Conservation (phyloP, 148 eudicot genomes). For the Spergularia bocconei region DNA sequence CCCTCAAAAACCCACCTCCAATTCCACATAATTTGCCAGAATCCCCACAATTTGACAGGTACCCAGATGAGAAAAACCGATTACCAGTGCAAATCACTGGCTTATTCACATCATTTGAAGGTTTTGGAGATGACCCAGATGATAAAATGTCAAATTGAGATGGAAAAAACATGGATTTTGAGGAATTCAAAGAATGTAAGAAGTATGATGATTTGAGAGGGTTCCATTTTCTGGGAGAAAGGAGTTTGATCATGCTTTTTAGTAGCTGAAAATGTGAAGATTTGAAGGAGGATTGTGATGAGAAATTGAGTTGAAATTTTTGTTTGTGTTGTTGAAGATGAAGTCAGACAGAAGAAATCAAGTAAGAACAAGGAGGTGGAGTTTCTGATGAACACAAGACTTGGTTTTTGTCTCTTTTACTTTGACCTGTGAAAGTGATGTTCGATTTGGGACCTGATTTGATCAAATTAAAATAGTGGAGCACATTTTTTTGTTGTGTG, state of each 20-base stretch:
- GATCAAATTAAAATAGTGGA: too few relatives aligned
- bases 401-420: too few relatives aligned
- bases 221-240: constrained; percentile 26
- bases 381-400: not conserved
- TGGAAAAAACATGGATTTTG: not conserved
- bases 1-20: constrained; percentile 31
- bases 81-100: not conserved
- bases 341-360: too few relatives aligned
- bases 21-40: not conserved
- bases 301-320: not conserved
- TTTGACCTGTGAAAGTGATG: too few relatives aligned
- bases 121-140: constrained; percentile 29
- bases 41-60: constrained; percentile 12
- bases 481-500: too few relatives aligned
- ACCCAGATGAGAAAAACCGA: constrained; percentile 39
- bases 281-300: not conserved
- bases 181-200: not conserved
- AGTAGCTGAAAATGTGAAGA: not conserved
- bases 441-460: too few relatives aligned
- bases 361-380: constrained; percentile 9
- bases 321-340: too few relatives aligned
- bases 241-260: constrained; percentile 30
- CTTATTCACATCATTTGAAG: not conserved
- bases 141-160: constrained; percentile 11
- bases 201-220: constrained; percentile 16